phyloP scores from a whole-genome alignment of 2,329 filamentous ascomycete species.

The Microascus cirrosus region DNA sequence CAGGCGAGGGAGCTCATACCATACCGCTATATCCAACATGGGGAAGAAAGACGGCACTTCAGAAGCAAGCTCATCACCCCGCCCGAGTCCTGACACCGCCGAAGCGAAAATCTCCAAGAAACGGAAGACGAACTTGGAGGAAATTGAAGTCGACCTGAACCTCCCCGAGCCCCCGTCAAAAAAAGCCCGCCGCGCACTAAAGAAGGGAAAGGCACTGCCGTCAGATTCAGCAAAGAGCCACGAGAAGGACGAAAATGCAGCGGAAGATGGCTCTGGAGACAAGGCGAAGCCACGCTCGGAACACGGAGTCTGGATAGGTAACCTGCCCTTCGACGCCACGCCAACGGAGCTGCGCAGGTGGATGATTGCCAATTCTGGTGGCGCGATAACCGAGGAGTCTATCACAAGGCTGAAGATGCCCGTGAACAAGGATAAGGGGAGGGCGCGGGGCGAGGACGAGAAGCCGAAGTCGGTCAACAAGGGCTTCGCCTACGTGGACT shows the following conservation, averaged over 20 bases:
- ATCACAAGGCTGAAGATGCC: slow-evolving; percentile 84
- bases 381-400: slow-evolving; percentile 51
- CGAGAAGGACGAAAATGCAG: slow-evolving; percentile 24
- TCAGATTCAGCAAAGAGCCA: slow-evolving; percentile 25
- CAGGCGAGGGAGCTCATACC: not conserved
- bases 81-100: not conserved
- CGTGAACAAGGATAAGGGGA: slow-evolving; percentile 7
- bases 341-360: slow-evolving; percentile 67
- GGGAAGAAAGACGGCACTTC: not conserved
- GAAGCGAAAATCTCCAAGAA: slow-evolving; percentile 38
- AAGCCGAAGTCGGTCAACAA: slow-evolving; percentile 46
- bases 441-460: slow-evolving; percentile 15
- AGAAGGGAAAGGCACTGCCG: slow-evolving; percentile 61
- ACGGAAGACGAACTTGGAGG: slow-evolving; percentile 57
- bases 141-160: slow-evolving; percentile 80
- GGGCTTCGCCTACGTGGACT: slow-evolving; percentile 95
- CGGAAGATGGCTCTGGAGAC: slow-evolving; percentile 24
- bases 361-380: slow-evolving; percentile 61
- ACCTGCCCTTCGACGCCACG: slow-evolving; percentile 75
- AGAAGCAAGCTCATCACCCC: not conserved
- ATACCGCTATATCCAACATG: not conserved
- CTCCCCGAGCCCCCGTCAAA: slow-evolving; percentile 94
- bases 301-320: slow-evolving; percentile 91
- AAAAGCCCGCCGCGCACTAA: slow-evolving; percentile 78
- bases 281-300: slow-evolving; percentile 52